Conservation (phyloP, 2,329 filamentous ascomycete genomes). For the Proliferodiscus dingleyae region DNA sequence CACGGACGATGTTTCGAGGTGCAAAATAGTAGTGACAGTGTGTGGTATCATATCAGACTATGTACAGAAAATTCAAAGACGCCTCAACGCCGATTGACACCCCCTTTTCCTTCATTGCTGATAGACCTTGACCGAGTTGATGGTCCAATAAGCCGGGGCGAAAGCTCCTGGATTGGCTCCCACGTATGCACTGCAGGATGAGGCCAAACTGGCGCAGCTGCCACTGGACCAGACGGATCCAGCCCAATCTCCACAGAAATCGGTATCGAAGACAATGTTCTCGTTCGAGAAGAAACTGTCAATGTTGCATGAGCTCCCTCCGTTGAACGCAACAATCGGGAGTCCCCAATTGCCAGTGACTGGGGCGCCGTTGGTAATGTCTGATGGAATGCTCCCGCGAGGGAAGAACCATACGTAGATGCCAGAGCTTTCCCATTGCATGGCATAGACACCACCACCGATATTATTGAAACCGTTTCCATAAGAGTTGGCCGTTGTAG, state of each 20-base stretch:
- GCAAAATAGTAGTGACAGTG: background rate
- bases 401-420: conserved; percentile 77
- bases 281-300: conserved; percentile 61
- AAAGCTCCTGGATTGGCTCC: conserved; percentile 24
- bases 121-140: conserved; percentile 28
- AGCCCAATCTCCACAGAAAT: conserved; percentile 65
- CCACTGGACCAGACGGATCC: conserved; percentile 18
- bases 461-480: conserved; percentile 63
- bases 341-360: conserved; percentile 62
- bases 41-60: background rate
- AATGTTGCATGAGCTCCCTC: conserved; percentile 59
- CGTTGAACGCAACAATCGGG: conserved; percentile 63
- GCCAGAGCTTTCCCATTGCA: conserved; percentile 62
- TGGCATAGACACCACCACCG: conserved; percentile 64
- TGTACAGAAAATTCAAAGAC: too few species aligned
- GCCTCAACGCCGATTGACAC: background rate
- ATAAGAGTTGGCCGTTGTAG: conserved; percentile 42
- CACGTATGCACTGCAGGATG: conserved; percentile 21
- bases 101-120: conserved; percentile 6
- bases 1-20: background rate
- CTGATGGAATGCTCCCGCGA: conserved; percentile 56
- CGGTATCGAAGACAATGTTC: conserved; percentile 67
- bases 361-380: conserved; percentile 54
- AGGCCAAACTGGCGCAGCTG: conserved; percentile 10
- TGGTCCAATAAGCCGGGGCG: conserved; percentile 21